A percentile compares a stretch with the other conserved stretches of the same genome.
These are phyloP conservation scores for Eucalyptus cladocalyx DNA, from an alignment of 345 rosid species.

Conservation along the genomic window DNA sequence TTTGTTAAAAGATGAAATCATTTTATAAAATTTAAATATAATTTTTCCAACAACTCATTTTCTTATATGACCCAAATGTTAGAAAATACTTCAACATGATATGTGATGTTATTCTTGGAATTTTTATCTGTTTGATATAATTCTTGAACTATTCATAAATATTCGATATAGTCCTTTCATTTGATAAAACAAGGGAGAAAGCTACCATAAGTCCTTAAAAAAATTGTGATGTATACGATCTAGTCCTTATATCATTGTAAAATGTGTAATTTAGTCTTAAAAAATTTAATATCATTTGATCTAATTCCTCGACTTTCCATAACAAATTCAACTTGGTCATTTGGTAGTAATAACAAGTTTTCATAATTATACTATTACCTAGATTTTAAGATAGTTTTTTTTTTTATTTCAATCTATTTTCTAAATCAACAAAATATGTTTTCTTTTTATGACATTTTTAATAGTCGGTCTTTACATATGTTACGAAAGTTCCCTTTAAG, in stretches of 20 bases:
- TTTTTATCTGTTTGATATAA: background rate
- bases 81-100: background rate
- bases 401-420: background rate
- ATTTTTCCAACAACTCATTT: background rate
- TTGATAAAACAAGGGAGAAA: background rate
- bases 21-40: too few species aligned
- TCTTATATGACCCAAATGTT: background rate
- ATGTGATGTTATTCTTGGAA: background rate
- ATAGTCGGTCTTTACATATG: background rate
- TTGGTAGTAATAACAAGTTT: background rate
- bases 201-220: background rate
- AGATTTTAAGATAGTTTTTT: background rate
- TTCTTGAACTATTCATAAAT: background rate
- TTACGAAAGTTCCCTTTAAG: background rate
- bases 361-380: background rate
- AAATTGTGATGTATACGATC: background rate
- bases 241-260: background rate
- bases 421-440: background rate
- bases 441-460: background rate
- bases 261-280: background rate
- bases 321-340: background rate
- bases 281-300: background rate
- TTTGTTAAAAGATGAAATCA: background rate
- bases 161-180: background rate
- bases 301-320: background rate